A percentile compares a stretch with the other conserved stretches of the same genome.
phyloP scores from a whole-genome alignment of 2,329 filamentous ascomycete species.

The Exutisphaerella laricina region DNA sequence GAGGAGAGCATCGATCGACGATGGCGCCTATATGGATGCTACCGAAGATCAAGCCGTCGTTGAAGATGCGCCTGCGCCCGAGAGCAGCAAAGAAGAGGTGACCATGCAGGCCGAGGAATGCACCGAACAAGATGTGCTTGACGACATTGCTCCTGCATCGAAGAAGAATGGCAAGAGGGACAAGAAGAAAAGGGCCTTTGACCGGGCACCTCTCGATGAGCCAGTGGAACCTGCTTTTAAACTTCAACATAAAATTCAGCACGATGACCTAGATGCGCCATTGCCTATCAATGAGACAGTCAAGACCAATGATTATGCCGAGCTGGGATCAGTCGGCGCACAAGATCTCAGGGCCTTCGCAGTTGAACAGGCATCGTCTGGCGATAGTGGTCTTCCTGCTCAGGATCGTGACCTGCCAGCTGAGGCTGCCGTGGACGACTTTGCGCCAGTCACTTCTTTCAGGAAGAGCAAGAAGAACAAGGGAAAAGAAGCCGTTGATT shows the following conservation, averaged over 20 bases:
- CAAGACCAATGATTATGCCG: too few relatives aligned
- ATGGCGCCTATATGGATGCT: background rate
- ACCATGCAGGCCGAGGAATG: constrained; percentile 3
- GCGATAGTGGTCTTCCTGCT: too few relatives aligned
- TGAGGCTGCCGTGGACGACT: constrained; percentile 4
- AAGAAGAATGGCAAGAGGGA: constrained; percentile 23
- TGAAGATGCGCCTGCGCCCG: too few relatives aligned
- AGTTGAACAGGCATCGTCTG: background rate
- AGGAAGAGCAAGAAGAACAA: constrained; percentile 38
- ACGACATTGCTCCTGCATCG: constrained; percentile 6
- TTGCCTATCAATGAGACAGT: too few relatives aligned
- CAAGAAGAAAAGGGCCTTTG: constrained; percentile 15
- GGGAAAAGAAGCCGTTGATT: constrained; percentile 8
- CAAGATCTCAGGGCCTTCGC: background rate
- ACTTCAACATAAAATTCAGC: too few relatives aligned
- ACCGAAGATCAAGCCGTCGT: background rate
- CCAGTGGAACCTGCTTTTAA: background rate
- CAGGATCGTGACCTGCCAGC: too few relatives aligned
- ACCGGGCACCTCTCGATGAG: constrained; percentile 2
- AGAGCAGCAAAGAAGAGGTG: background rate
- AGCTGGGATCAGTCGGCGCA: background rate
- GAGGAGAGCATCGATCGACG: constrained; percentile 4
- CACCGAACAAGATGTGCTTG: constrained; percentile 3
- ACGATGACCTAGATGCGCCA: too few relatives aligned
- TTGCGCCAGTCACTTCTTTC: constrained; percentile 12